Base-by-base conservation (phyloP, 208 protist species). In the Crithidia expoeki region DNA sequence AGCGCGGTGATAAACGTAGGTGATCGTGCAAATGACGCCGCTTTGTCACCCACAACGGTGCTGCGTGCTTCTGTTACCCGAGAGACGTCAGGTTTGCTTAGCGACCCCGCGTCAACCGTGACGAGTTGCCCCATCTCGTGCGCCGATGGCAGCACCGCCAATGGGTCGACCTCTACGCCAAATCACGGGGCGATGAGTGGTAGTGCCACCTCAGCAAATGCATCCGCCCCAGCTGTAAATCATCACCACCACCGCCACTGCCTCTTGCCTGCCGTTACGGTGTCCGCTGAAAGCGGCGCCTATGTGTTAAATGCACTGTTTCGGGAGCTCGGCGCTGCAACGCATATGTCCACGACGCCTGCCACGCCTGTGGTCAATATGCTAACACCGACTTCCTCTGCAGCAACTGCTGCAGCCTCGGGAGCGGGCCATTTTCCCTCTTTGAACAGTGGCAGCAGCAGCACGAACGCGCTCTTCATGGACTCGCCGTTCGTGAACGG, bases 61-160 rank as follows among this genome's bases (percentile, higher is more conserved):
- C 36, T 34, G 28, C 38, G 58, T 2, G 2, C 5, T 16, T 16
- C 25, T 6, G 17, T 14, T 14, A 42, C 27, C 0, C 23, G 27
- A 1, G 58, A 64, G 40, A 2, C 25, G 27, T 50, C 42, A 2
- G 17, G 28, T n/a, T n/a, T 23, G 0, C 46, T n/a, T 2, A 1
- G n/a, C 9, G 46, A 65, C 1, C 16, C 46, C 0, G 46, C 60
- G n/a, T 4, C 30, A 19, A 11, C 60, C 19, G 30, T 27, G 2
- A 55, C 53, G 4, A 75, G 61, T 49, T 56, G 44, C 2, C 69
- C 69, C 6, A 75, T 75, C 40, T 61, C 61, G 2, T 75, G 69
- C 27, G 38, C 57, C 2, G 28, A 32, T 3, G 44, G 47, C 21
- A 38, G 44, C 17, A 11, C 59, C 0, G 19, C 40, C n/a, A 14